Evolutionary conservation across 352 stramenopile genomes (phyloP), one percentile per base, ranked within the genome.

Genomic region (Albugo candida): DNA sequence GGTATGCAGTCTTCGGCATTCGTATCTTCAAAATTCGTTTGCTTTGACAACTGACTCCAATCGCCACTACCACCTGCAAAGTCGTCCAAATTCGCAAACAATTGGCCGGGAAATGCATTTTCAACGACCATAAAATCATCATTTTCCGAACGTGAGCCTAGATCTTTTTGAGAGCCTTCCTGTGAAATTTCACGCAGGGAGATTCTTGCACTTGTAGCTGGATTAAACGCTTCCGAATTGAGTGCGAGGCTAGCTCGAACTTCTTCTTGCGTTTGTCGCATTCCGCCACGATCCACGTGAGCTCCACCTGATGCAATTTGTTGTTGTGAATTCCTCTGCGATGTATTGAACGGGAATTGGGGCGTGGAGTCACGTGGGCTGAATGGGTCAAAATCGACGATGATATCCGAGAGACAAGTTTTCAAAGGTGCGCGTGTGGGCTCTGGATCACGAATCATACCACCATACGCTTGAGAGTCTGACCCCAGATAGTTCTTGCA

Each of bases 311-410:
- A 41, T 16, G 41, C 45, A 24, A 49, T 57, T 5, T 56, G 37
- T 12, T 34, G 40, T 31, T 31, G 24, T 3, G 24, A 31, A 8
- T 31, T 31, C 8, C 24, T 31, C 43, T 43, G 20, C 11, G 42
- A 21, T 1, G 55, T 46, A 44, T 63, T 55, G 48, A 81, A 77
- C 0, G 65, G 70, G 14, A 59, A 59, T 5, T 53, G 65, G 13
- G 73, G 70, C 12, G 64, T 82, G 14, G 59, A 59, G 14, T 63
- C 65, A 24, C 67, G 68, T 4, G 65, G 67, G 52, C 70, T 79
- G 55, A 81, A 85, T 2, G 72, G 70, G 31, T 83, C 72, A 58
- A 85, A 83, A 47, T 85, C 70, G 11, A 73, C 50, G 36, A 85
- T 65, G 2, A 61, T 85, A 10, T 31, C 24, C 3, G 24, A 31